These are phyloP conservation scores for Erysimum cheiranthoides DNA, from an alignment of 345 rosid species.

Conservation along the genomic window DNA sequence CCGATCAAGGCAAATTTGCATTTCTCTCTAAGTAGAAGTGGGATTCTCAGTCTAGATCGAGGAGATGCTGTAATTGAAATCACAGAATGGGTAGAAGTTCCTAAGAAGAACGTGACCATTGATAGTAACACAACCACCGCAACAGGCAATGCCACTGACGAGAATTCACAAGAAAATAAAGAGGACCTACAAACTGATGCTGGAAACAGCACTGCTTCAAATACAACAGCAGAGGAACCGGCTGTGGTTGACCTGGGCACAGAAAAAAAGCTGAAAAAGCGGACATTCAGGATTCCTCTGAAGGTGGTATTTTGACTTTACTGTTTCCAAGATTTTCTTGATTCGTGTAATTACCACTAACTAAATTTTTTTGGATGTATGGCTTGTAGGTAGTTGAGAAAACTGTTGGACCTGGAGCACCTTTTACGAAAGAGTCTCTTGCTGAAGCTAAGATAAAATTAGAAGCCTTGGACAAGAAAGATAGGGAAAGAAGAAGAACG, in stretches of 20 bases:
- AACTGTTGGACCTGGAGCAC: constrained; percentile 79
- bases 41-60: constrained; percentile 82
- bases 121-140: constrained; percentile 70
- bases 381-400: constrained; percentile 71
- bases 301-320: constrained; percentile 55
- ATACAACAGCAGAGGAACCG: constrained; percentile 57
- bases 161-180: constrained; percentile 58
- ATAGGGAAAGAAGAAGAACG: constrained; percentile 88
- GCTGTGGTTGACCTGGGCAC: constrained; percentile 55
- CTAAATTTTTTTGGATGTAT: constrained; percentile 1
- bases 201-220: constrained; percentile 48
- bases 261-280: constrained; percentile 81
- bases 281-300: constrained; percentile 81
- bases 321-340: constrained; percentile 18
- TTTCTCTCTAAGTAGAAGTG: constrained; percentile 94
- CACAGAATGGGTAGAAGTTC: constrained; percentile 98
- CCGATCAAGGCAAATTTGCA: constrained; percentile 94
- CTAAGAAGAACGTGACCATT: constrained; percentile 69
- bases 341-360: constrained; percentile 15
- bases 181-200: constrained; percentile 57
- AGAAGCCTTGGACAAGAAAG: constrained; percentile 85
- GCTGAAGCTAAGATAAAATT: constrained; percentile 73
- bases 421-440: constrained; percentile 69
- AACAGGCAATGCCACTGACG: constrained; percentile 55
- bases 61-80: constrained; percentile 95